phyloP scores from a whole-genome alignment of 2,329 filamentous ascomycete genomes.

The Exserohilum rostratum region DNA sequence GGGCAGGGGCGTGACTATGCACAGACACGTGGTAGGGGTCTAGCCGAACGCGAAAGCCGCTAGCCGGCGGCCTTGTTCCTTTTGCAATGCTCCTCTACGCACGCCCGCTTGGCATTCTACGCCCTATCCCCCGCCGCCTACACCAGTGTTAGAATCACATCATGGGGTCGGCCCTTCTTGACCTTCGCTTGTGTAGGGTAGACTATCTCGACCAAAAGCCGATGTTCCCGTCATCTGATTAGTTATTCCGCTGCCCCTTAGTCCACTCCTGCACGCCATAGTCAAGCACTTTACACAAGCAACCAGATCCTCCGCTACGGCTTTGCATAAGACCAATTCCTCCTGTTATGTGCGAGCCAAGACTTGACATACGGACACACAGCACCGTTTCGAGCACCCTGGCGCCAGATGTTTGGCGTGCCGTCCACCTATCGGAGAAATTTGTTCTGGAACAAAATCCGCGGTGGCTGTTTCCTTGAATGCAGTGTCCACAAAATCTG shows the following conservation, averaged over 20 bases:
- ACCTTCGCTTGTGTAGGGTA: too few relatives aligned
- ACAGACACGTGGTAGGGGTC: slow-evolving; percentile 18
- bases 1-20: slow-evolving; percentile 3
- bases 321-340: not conserved
- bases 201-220: too few relatives aligned
- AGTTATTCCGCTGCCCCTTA: not conserved
- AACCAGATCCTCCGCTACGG: not conserved
- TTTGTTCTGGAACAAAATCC: not conserved
- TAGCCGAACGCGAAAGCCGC: slow-evolving; percentile 14
- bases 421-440: slow-evolving; percentile 11
- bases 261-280: too few relatives aligned
- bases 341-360: not conserved
- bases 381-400: not conserved
- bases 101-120: not conserved
- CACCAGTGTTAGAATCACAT: too few relatives aligned
- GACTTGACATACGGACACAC: not conserved
- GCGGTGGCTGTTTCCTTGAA: not conserved
- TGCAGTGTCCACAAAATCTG: not conserved
- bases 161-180: too few relatives aligned
- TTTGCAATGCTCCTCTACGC: too few relatives aligned
- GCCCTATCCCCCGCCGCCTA: not conserved
- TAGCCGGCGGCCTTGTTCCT: not conserved
- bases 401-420: not conserved
- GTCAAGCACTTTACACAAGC: not conserved
- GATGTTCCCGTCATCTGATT: too few relatives aligned